These are phyloP conservation scores for Sphaceloma murrayae DNA, from an alignment of 2,329 filamentous ascomycete species.

Conservation along the genomic window DNA sequence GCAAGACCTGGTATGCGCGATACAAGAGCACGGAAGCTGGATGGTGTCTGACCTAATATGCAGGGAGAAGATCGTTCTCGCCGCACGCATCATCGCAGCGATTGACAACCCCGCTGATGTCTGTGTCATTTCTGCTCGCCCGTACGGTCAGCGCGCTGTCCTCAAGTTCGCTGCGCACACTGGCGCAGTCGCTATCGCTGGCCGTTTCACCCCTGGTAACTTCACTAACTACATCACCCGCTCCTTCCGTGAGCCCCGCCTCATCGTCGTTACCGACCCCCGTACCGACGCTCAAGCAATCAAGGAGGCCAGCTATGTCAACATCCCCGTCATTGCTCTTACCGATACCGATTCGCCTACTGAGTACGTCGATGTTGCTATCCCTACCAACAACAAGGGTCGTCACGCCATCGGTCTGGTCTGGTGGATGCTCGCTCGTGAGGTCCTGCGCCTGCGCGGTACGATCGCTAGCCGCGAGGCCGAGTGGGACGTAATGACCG, in stretches of 20 bases:
- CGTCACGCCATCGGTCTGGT: conserved; percentile 96
- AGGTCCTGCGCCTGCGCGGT: conserved; percentile 97
- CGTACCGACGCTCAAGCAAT: conserved; percentile 99
- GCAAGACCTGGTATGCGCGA: conserved; percentile 88
- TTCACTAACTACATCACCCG: conserved; percentile 99
- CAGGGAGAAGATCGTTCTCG: conserved; percentile 99
- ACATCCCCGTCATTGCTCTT: conserved; percentile 98
- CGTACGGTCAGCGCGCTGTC: conserved; percentile 98
- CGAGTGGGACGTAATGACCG: conserved; percentile 98
- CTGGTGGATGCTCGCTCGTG: conserved; percentile 99
- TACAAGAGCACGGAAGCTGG: not conserved
- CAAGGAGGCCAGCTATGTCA: conserved; percentile 99
- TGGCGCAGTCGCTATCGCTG: conserved; percentile 92
- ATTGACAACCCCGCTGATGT: conserved; percentile 99
- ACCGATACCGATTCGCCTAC: conserved; percentile 99
- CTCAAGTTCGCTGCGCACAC: conserved; percentile 99
- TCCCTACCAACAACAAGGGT: conserved; percentile 99
- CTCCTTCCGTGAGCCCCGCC: conserved; percentile 99
- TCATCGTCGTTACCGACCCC: conserved; percentile 98
- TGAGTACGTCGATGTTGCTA: conserved; percentile 99
- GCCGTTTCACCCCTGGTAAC: conserved; percentile 99
- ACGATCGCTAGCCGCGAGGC: conserved; percentile 93
- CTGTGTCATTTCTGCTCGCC: conserved; percentile 98
- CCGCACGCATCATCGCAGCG: conserved; percentile 95
- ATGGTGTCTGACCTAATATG: conserved; percentile 18